Evolutionary conservation across 805 yeast species (phyloP), one percentile per base, ranked within the genome.

Genomic region (Ogataea dorogensis): DNA sequence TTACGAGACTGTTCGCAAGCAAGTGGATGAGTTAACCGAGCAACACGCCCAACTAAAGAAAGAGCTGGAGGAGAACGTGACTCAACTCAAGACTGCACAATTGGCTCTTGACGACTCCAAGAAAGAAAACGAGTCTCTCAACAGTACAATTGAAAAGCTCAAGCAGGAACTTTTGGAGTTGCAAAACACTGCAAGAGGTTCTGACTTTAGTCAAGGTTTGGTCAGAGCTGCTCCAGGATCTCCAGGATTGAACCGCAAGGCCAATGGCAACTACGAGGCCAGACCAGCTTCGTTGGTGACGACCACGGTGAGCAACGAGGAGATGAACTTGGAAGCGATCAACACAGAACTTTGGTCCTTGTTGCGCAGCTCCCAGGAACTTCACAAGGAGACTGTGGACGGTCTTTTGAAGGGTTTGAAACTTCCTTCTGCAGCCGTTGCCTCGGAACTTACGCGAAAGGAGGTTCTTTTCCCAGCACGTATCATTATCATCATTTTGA

Each of bases 401-500:
- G 95, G 95, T 5, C 68, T 93, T 43, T 70, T 93, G 55, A 83
- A 79, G 67, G 89, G 87, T 8, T 71, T 91, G 61, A 84, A 79
- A 62, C 78, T 89, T 36, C 97, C 98, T 28, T 77, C 81, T 24
- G 82, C 95, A 15, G 84, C 87, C 42, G 86, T 84, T 31, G 88
- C 93, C 28, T 81, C 86, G 30, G 86, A 81, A 52, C 68, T 87
- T 46, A 79, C 89, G 11, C 76, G 86, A 56, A 87, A 88, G 56
- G 98, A 93, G 59, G 95, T 91, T 8, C 70, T 93, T 36, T 93
- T 88, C 79, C 98, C 98, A 17, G 93, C 97, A 2, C 79, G 96
- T 69, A 86, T 93, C 47, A 79, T 93, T 54, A 91, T 93, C 54
- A 83, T 93, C 47, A 82, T 91, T 21, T 70, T 91, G 46, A 81